A percentile compares a stretch with the other conserved stretches of the same genome.
Conservation (phyloP, 1,139 yeast genomes). For the Casaregolazyma lundiana region DNA sequence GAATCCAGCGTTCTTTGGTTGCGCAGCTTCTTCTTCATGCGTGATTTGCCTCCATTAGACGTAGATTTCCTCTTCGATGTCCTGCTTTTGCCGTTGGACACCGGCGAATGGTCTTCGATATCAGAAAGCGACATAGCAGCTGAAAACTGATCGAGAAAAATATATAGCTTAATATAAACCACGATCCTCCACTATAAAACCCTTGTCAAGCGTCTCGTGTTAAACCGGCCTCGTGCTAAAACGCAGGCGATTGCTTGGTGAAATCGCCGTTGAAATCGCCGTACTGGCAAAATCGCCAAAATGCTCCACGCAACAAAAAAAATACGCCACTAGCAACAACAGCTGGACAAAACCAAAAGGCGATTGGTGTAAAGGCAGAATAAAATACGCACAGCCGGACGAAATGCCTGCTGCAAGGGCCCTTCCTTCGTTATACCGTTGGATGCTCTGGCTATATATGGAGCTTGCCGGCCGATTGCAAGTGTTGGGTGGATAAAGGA, state of each 20-base stretch:
- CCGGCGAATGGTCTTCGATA: neutral
- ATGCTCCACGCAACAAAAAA: neutral
- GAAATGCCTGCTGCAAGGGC: too few relatives aligned
- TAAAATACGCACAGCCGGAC: too few relatives aligned
- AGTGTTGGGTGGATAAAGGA: neutral
- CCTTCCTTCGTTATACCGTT: neutral
- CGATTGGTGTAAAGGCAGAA: too few relatives aligned
- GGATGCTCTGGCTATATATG: neutral
- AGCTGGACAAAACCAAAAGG: too few relatives aligned
- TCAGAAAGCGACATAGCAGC: slow-evolving; percentile 1
- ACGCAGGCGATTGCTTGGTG: too few relatives aligned
- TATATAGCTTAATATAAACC: neutral
- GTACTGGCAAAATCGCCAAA: too few relatives aligned
- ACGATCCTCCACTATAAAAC: neutral
- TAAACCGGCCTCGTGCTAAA: too few relatives aligned
- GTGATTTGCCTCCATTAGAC: neutral
- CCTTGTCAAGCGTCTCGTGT: too few relatives aligned
- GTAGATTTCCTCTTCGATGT: slow-evolving; percentile 1
- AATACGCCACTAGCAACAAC: neutral
- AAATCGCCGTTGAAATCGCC: too few relatives aligned
- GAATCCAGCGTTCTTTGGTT: slow-evolving; percentile 4
- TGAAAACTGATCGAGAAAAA: neutral
- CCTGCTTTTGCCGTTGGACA: slow-evolving; percentile 3
- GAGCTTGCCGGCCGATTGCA: too few relatives aligned
- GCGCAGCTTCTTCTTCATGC: slow-evolving; percentile 3